Evolutionary conservation across 306 rosid genomes (phyloP), one percentile per base, ranked within the genome.

Genomic region (Quillaja saponaria): DNA sequence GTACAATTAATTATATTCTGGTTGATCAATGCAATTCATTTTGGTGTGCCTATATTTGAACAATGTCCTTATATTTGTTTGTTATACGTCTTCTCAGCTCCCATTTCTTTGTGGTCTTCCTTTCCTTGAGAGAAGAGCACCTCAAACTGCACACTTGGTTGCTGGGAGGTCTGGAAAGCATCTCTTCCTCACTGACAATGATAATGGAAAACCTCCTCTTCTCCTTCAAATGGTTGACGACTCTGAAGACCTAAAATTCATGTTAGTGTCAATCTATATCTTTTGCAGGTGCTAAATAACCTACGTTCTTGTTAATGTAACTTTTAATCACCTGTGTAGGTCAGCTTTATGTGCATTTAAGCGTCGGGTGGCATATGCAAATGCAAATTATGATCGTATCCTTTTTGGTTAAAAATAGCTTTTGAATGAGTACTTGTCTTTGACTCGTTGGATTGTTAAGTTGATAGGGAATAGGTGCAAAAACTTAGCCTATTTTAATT

Each of bases 341-440:
- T 92, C 99, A 65, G 90, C 94, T 52, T 78, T 89, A 63, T 72
- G 81, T 53, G 90, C 75, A 18, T 92, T 89, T 68, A 83, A 84
- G 71, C 90, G 99, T 8, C 85, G 99, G 18, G 96, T 92, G 69
- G 96, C 96, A 31, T 89, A 92, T 78, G 99, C 99, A 78, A 92
- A 92, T 68, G 89, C 87, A 66, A 88, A 86, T 69, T 86, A 69
- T 78, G 96, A 92, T 40, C 87, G 94, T 92, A 92, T 92, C 99
- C 96, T 76, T 68, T 52, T 68, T 51, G 21, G 7, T 53, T 12
- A 51, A 39, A 63, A 17, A 34, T 58, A 17, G 49, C 41, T 64
- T 58, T 64, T 67, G 48, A 45, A 17, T n/a, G 40, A 28, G 40
- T 6, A 60, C 18, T 25, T 15, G 12, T 25, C 62, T 52, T 39